Conservation (phyloP, 225 moss, liverwort and hornwort species). For the Bryum argenteum region DNA sequence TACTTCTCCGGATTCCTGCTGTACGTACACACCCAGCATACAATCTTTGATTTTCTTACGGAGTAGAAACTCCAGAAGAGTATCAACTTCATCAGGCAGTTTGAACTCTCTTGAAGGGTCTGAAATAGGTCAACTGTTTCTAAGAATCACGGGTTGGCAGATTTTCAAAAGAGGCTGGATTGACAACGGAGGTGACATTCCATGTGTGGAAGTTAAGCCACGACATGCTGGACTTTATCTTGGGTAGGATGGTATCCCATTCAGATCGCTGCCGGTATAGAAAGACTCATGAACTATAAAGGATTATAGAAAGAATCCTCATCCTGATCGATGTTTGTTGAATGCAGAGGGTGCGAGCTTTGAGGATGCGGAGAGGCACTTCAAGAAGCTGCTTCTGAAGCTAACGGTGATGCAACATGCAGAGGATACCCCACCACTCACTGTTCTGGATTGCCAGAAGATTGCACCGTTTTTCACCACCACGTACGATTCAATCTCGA, state of each 20-base stretch:
- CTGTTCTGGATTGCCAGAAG: conserved; percentile 48
- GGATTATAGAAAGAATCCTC: no score
- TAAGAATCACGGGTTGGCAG: conserved; percentile 27
- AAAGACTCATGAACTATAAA: no score
- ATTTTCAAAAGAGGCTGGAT: conserved; percentile 59
- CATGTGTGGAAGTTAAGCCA: conserved; percentile 66
- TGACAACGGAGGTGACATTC: conserved; percentile 42
- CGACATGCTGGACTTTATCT: conserved; percentile 44
- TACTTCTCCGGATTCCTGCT: conserved; percentile 59
- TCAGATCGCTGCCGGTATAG: no score
- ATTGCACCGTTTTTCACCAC: conserved; percentile 58
- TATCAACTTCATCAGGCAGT: background rate
- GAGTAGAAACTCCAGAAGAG: background rate
- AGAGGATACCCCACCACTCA: conserved; percentile 46
- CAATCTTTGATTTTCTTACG: conserved; percentile 1
- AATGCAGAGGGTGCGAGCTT: conserved; percentile 48
- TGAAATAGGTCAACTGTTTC: no score
- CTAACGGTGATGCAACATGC: conserved; percentile 34
- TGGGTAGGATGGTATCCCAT: conserved; percentile 31
- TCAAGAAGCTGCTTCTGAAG: conserved; percentile 46
- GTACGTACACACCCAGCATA: conserved; percentile 33
- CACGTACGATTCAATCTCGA: conserved; percentile 36
- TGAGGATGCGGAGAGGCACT: conserved; percentile 46
- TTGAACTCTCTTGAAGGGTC: background rate
- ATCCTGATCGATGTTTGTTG: background rate